A percentile compares a stretch with the other conserved stretches of the same genome.
Evolutionary conservation across 331 rosid genomes (phyloP).

Genomic region (Saraca asoca): DNA sequence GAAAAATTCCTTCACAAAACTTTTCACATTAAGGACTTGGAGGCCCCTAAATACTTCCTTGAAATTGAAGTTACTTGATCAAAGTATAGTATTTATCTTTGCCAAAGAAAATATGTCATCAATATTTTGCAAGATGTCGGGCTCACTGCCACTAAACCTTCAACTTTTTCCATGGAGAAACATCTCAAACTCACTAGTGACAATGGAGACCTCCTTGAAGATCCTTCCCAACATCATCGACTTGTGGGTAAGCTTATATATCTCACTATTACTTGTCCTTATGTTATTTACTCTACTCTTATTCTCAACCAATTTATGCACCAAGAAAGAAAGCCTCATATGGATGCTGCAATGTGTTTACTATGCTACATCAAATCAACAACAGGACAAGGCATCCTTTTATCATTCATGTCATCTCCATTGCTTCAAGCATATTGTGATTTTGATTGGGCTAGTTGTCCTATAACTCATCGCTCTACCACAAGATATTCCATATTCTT

Average conservation of each 20-base stretch:
- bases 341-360: neutral
- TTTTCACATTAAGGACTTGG: neutral
- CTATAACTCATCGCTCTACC: no score
- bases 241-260: neutral
- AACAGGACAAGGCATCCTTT: no score
- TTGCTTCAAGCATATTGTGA: no score
- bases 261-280: neutral
- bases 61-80: no score
- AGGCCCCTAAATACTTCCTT: no score
- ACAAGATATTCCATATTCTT: no score
- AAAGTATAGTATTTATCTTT: no score
- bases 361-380: neutral
- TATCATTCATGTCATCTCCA: no score
- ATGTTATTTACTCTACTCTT: no score
- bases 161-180: neutral
- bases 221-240: neutral
- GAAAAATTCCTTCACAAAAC: no score
- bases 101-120: neutral
- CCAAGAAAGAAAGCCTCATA: neutral
- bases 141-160: neutral
- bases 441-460: no score
- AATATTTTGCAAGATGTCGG: no score
- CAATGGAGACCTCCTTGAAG: neutral
- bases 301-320: neutral
- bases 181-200: neutral